phyloP scores from a whole-genome alignment of 257 asterid genomes.

The Linaria vulgaris region DNA sequence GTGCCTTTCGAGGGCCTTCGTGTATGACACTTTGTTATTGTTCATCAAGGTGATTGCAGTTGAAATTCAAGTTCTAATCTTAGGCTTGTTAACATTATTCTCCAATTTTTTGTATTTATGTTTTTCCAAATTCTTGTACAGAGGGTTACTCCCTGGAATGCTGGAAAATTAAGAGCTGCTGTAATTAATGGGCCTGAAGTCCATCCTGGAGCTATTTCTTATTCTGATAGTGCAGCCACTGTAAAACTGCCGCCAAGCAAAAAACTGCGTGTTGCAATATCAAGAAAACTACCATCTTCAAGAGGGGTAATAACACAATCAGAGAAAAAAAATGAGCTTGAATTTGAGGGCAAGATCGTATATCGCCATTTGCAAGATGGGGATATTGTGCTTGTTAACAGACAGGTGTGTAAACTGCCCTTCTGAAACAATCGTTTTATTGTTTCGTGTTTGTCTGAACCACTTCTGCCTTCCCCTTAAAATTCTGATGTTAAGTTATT shows the following conservation, averaged over 20 bases:
- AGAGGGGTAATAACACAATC: conserved; percentile 61
- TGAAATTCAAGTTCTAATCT: neutral
- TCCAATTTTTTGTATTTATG: neutral
- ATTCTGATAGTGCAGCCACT: conserved; percentile 64
- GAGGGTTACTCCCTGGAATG: conserved; percentile 99
- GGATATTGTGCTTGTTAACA: conserved; percentile 93
- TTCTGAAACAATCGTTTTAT: conserved; percentile 5
- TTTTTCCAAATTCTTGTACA: conserved; percentile 30
- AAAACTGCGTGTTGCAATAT: conserved; percentile 57
- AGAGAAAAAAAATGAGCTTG: conserved; percentile 62
- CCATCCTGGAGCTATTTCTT: conserved; percentile 84
- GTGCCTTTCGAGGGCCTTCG: neutral
- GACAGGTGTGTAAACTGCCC: conserved; percentile 76
- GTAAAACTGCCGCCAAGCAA: conserved; percentile 44
- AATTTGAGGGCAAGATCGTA: conserved; percentile 82
- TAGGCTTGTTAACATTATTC: neutral
- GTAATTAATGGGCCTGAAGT: conserved; percentile 81
- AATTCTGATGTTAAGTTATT: conserved; percentile 4
- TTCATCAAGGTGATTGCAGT: neutral
- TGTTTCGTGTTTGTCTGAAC: conserved; percentile 14
- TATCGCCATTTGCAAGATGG: conserved; percentile 95
- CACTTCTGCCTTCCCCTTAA: neutral
- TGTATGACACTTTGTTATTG: neutral
- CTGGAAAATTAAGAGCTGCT: conserved; percentile 70
- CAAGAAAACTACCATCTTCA: conserved; percentile 85